These are phyloP conservation scores for Zygoascus ofunaensis DNA, from an alignment of 805 yeast species.

Conservation along the genomic window DNA sequence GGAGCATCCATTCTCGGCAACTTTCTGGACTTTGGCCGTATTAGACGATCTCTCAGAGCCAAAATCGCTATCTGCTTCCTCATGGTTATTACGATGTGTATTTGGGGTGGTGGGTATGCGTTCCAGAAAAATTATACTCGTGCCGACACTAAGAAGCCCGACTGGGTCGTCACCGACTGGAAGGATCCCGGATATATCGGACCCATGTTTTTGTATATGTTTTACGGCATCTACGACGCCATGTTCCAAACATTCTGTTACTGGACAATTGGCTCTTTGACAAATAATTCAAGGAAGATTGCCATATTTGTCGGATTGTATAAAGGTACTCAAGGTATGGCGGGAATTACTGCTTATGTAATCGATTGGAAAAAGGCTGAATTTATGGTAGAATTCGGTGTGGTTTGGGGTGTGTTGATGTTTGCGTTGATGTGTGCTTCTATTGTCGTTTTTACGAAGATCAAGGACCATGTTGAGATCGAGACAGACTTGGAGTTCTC, in stretches of 20 bases:
- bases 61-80: slow-evolving; percentile 31
- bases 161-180: no score
- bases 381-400: slow-evolving; percentile 38
- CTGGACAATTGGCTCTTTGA: slow-evolving; percentile 50
- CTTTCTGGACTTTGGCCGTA: slow-evolving; percentile 41
- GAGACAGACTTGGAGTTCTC: no score
- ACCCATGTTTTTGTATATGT: slow-evolving; percentile 53
- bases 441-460: no score
- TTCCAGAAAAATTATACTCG: no score
- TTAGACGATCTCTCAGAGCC: slow-evolving; percentile 37
- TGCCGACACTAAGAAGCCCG: no score
- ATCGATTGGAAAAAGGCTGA: slow-evolving; percentile 35
- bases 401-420: slow-evolving; percentile 43
- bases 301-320: slow-evolving; percentile 52
- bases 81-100: slow-evolving; percentile 34
- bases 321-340: slow-evolving; percentile 53
- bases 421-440: slow-evolving; percentile 42
- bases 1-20: slow-evolving; percentile 45
- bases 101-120: slow-evolving; percentile 53
- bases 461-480: no score
- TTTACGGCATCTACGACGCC: slow-evolving; percentile 52
- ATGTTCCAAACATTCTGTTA: slow-evolving; percentile 48
- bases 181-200: slow-evolving; percentile 40
- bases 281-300: slow-evolving; percentile 45
- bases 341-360: slow-evolving; percentile 56